Conservation (phyloP, 257 asterid genomes). For the Catharanthus roseus region DNA sequence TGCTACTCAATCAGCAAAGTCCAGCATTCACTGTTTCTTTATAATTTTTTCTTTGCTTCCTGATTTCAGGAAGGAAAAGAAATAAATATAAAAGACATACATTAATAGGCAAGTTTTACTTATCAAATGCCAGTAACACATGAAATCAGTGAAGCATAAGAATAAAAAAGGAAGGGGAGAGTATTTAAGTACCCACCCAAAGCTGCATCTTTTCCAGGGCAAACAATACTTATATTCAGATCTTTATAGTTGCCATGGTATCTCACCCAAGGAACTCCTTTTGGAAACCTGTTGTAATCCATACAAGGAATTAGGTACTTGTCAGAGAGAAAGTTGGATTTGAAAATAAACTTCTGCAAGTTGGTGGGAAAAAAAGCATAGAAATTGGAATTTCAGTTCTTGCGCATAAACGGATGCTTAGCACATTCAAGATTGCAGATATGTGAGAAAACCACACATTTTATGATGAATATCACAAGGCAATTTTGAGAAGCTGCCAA, state of each 20-base stretch:
- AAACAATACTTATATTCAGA: constrained; percentile 60
- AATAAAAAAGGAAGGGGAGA: not conserved
- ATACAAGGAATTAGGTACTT: not conserved
- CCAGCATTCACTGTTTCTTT: not conserved
- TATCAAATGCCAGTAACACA: not conserved
- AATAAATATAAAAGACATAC: not conserved
- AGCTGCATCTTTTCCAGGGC: constrained; percentile 77
- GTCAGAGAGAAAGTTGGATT: constrained; percentile 12
- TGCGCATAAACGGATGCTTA: not conserved
- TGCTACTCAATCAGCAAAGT: not conserved
- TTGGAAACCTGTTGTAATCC: constrained; percentile 60
- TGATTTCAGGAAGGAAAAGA: not conserved
- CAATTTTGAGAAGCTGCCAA: not conserved
- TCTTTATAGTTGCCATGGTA: constrained; percentile 67
- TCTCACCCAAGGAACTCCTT: constrained; percentile 93
- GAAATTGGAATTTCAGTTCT: not conserved
- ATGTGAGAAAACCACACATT: not conserved
- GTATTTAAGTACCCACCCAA: constrained; percentile 47
- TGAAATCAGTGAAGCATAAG: not conserved
- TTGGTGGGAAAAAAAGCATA: not conserved
- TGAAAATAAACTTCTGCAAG: not conserved
- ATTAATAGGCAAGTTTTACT: not conserved
- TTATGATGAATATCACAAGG: not conserved
- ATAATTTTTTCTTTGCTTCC: not conserved
- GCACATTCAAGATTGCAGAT: not conserved